Conservation (phyloP, 2,329 filamentous ascomycete species). For the Diplodia intermedia region DNA sequence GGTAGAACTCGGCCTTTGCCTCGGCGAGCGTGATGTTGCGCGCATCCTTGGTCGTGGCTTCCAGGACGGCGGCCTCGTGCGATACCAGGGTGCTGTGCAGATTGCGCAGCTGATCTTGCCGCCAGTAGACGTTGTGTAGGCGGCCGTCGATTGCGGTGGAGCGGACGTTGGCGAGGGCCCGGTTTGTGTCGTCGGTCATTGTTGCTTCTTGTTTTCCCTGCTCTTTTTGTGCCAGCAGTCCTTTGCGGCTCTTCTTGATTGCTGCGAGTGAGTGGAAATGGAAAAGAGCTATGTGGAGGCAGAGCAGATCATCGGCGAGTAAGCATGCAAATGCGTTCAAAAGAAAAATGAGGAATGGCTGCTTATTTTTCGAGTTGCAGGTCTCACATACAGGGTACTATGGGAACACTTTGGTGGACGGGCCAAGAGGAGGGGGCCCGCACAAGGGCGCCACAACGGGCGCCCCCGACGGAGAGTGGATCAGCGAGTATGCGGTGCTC, state of each 20-base stretch:
- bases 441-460: not conserved
- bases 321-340: not conserved
- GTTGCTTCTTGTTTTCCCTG: not conserved
- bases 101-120: constrained; percentile 54
- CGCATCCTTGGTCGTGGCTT: constrained; percentile 53
- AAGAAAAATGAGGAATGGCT: not conserved
- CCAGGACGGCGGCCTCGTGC: constrained; percentile 46
- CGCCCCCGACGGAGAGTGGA: constrained; percentile 10
- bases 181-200: constrained; percentile 39
- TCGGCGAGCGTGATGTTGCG: constrained; percentile 45
- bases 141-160: constrained; percentile 55
- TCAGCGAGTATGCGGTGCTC: not conserved
- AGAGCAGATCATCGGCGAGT: not conserved
- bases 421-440: constrained; percentile 4
- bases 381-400: constrained; percentile 14
- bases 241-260: not conserved
- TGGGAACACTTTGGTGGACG: not conserved
- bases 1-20: constrained; percentile 52
- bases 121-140: constrained; percentile 55
- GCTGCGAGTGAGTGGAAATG: not conserved
- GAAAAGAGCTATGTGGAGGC: not conserved
- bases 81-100: constrained; percentile 51
- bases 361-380: not conserved
- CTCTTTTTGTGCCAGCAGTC: not conserved
- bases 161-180: constrained; percentile 44